These are phyloP conservation scores for Trichoderma brevicompactum DNA, from an alignment of 2,329 filamentous ascomycete genomes.

Conservation along the genomic window DNA sequence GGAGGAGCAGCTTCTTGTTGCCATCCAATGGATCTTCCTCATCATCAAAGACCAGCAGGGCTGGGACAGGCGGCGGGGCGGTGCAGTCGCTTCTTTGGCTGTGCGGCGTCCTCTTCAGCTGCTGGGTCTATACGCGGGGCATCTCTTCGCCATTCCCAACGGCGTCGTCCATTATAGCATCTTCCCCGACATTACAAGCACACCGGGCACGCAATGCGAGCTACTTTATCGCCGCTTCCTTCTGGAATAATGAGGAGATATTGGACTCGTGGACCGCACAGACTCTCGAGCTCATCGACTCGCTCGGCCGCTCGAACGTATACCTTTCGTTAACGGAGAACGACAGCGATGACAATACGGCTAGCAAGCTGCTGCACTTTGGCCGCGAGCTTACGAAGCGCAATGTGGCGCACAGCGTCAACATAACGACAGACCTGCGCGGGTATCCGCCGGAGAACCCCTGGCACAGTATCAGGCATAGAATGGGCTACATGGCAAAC, in stretches of 20 bases:
- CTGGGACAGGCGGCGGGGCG: neutral
- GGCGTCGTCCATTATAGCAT: slow-evolving; percentile 25
- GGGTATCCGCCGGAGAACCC: slow-evolving; percentile 27
- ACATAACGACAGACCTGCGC: slow-evolving; percentile 28
- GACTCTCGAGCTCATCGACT: slow-evolving; percentile 29
- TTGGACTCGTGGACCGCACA: slow-evolving; percentile 27
- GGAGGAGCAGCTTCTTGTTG: slow-evolving; percentile 19
- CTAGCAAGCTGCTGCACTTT: slow-evolving; percentile 29
- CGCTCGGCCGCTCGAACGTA: slow-evolving; percentile 26
- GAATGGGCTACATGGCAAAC: slow-evolving; percentile 30
- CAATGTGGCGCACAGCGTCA: slow-evolving; percentile 27
- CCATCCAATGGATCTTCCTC: neutral
- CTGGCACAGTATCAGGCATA: slow-evolving; percentile 26
- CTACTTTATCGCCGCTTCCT: slow-evolving; percentile 30
- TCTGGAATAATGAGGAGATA: slow-evolving; percentile 28
- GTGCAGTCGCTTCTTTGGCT: slow-evolving; percentile 14
- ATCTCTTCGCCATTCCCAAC: slow-evolving; percentile 27
- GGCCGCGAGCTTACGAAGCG: slow-evolving; percentile 27
- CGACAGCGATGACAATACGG: slow-evolving; percentile 29
- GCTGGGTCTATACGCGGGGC: slow-evolving; percentile 27
- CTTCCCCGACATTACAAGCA: slow-evolving; percentile 25
- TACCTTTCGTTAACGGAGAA: slow-evolving; percentile 30
- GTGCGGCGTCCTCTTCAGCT: slow-evolving; percentile 24
- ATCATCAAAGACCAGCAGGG: neutral
- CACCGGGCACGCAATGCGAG: slow-evolving; percentile 27